Evolutionary conservation across 768 basidiomycete species (phyloP), one percentile per base, ranked within the genome.

Genomic region (Cyclocybe aegerita): DNA sequence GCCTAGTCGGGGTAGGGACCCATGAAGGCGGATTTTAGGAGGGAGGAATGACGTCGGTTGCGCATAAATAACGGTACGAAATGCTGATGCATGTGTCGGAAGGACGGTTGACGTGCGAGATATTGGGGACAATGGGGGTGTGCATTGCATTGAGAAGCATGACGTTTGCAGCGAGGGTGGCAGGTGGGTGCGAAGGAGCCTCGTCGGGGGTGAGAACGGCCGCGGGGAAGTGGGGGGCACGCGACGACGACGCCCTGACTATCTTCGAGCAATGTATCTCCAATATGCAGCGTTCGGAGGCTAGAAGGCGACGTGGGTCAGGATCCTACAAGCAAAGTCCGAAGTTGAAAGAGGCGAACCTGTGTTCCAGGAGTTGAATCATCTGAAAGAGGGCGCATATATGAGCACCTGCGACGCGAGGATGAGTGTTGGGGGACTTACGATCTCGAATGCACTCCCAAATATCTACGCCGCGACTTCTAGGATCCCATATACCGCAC

Each of bases 391-490:
- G 50, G 46, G 16, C 44, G 37, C 7, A 16, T 23, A 15, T 39
- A 31, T 54, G 48, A 59, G 53, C 29, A 37, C 45, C 39, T 17
- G 32, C 36, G 14, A 41, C 14, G n/a, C 38, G 48, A 31, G 49
- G 35, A 4, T 11, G 50, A 34, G 11, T 40, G 31, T 10, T 29
- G 23, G 45, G 54, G 34, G 45, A 78, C 84, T 68, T 67, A 88
- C 87, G 87, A 58, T 80, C 78, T 65, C 73, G 68, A 47, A 88
- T 71, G 62, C 87, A 89, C 60, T 89, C 86, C 86, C 86, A 89
- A 48, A 89, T 78, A 49, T 87, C 84, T 37, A 89, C 87, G 23
- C 83, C 81, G 36, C 80, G 78, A 46, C 80, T 75, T 65, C 76
- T 78, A 16, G 79, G 68, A 66, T 88, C 83, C 86, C 86, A 89